Percentiles rank a stretch among this genome's conserved stretches.
Conservation (phyloP, 805 yeast species). For the Diddensiella transvaalensis region DNA sequence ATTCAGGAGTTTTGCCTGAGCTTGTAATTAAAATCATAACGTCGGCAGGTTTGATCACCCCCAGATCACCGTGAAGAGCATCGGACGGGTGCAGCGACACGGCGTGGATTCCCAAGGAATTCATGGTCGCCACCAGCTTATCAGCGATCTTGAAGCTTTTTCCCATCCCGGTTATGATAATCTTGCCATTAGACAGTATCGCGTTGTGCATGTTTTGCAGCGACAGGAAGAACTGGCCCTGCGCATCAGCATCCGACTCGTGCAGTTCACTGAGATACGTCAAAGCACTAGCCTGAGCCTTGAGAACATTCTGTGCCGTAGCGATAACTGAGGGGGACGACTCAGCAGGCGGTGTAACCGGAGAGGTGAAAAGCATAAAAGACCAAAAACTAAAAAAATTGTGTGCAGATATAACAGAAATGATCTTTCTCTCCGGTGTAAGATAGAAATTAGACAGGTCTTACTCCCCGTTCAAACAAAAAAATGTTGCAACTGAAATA, state of each 20-base stretch:
- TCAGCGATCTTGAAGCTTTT: slow-evolving; percentile 76
- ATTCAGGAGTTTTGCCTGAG: slow-evolving; percentile 81
- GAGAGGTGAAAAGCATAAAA: slow-evolving; percentile 3
- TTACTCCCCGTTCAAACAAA: no score
- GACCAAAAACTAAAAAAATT: no score
- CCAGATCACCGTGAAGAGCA: slow-evolving; percentile 88
- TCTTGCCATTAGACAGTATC: slow-evolving; percentile 54
- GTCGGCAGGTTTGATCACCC: slow-evolving; percentile 53
- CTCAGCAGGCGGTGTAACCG: slow-evolving; percentile 47
- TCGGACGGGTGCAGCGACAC: slow-evolving; percentile 75
- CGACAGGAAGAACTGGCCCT: slow-evolving; percentile 29
- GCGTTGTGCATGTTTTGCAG: slow-evolving; percentile 37
- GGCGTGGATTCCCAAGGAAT: slow-evolving; percentile 70
- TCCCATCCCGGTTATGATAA: slow-evolving; percentile 80
- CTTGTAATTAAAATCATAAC: slow-evolving; percentile 70
- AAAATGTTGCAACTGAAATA: no score
- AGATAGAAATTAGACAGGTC: no score
- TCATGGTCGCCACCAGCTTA: slow-evolving; percentile 77
- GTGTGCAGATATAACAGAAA: no score
- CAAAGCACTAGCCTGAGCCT: slow-evolving; percentile 37
- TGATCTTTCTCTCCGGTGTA: no score
- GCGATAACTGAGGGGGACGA: slow-evolving; percentile 47
- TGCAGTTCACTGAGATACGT: slow-evolving; percentile 30
- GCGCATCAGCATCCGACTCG: slow-evolving; percentile 24
- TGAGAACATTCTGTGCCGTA: slow-evolving; percentile 34